Percentiles rank a stretch among this genome's conserved stretches.
These are phyloP conservation scores for Komagataella phaffii DNA, from an alignment of 805 yeast species.

Conservation along the genomic window DNA sequence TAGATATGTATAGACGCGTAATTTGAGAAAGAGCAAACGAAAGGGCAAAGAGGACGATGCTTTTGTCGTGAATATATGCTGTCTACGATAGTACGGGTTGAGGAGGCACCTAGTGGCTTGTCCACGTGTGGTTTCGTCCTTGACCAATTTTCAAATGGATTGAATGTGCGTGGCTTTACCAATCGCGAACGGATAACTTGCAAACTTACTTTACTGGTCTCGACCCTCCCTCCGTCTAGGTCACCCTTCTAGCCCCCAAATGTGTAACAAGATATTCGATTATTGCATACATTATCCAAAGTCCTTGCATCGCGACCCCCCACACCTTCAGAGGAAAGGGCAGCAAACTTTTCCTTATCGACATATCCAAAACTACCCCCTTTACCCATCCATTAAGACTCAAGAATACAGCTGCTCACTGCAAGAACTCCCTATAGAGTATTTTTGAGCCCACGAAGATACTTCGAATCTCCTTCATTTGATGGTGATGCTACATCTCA, in stretches of 20 bases:
- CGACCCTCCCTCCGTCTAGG: neutral
- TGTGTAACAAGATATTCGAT: neutral
- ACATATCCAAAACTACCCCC: neutral
- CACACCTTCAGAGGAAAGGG: neutral
- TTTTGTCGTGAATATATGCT: neutral
- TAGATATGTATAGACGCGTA: neutral
- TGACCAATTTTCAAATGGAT: neutral
- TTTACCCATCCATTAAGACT: neutral
- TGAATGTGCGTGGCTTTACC: neutral
- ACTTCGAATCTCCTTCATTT: neutral
- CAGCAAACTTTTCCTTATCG: neutral
- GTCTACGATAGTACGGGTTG: neutral
- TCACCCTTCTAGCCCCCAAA: neutral
- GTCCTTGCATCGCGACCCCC: neutral
- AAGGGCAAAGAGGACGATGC: neutral
- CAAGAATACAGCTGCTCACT: neutral
- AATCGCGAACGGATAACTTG: neutral
- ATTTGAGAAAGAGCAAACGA: neutral
- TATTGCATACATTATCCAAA: neutral
- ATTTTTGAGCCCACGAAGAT: neutral
- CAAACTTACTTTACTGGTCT: neutral
- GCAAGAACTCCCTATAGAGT: neutral
- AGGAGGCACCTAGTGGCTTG: neutral
- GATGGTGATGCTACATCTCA: neutral
- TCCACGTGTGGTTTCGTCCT: neutral